Percentiles rank a stretch among this genome's conserved stretches.
phyloP scores from a whole-genome alignment of 345 rosid genomes.

The Brassica carinata region DNA sequence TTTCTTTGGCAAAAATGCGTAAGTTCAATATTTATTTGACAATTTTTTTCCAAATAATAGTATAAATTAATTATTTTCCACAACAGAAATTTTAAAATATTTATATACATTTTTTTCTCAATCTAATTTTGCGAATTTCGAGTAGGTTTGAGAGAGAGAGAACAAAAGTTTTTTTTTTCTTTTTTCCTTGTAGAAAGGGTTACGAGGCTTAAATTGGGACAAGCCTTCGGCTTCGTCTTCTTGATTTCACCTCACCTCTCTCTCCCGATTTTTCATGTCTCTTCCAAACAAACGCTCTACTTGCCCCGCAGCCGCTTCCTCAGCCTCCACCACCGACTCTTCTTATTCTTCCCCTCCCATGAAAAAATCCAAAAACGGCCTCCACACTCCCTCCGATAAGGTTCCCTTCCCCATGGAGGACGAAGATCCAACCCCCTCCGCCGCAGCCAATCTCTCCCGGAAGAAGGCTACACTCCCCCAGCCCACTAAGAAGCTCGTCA shows the following conservation, averaged over 20 bases:
- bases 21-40: no score
- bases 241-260: slow-evolving; percentile 18
- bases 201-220: slow-evolving; percentile 10
- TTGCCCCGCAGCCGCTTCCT: slow-evolving; percentile 43
- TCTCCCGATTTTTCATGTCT: slow-evolving; percentile 58
- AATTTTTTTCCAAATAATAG: no score
- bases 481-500: slow-evolving; percentile 82
- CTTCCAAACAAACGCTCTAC: slow-evolving; percentile 82
- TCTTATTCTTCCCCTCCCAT: slow-evolving; percentile 41
- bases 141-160: background rate
- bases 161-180: background rate
- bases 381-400: slow-evolving; percentile 43
- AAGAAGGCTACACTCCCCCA: slow-evolving; percentile 87
- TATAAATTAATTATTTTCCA: no score
- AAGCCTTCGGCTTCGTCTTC: slow-evolving; percentile 37
- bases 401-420: slow-evolving; percentile 54
- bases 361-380: slow-evolving; percentile 55
- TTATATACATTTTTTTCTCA: no score
- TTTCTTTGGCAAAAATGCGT: no score
- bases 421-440: slow-evolving; percentile 58
- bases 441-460: slow-evolving; percentile 75
- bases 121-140: background rate
- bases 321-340: slow-evolving; percentile 54
- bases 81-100: no score
- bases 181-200: background rate